Conservation (phyloP, 2,329 filamentous ascomycete genomes). For the Graphium sp. region DNA sequence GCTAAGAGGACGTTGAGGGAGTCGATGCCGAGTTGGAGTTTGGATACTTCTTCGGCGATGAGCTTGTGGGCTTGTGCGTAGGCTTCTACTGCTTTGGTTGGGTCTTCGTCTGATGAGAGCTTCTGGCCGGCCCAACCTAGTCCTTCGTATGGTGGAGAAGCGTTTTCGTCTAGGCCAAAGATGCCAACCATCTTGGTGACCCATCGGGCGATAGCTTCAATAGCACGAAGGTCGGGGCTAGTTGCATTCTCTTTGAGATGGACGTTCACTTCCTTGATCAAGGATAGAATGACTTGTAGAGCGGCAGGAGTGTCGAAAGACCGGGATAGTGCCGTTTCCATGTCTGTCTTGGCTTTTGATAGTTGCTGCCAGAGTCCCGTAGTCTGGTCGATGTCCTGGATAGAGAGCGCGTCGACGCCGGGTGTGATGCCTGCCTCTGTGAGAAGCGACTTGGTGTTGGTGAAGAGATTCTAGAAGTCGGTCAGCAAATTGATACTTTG, state of each 20-base stretch:
- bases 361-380: slow-evolving; percentile 10
- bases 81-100: slow-evolving; percentile 25
- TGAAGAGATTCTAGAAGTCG: slow-evolving; percentile 35
- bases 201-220: slow-evolving; percentile 52
- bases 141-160: slow-evolving; percentile 33
- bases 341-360: slow-evolving; percentile 35
- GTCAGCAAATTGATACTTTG: slow-evolving; percentile 6
- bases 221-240: slow-evolving; percentile 22
- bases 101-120: slow-evolving; percentile 18
- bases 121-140: slow-evolving; percentile 34
- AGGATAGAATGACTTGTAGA: slow-evolving; percentile 60
- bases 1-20: slow-evolving; percentile 23
- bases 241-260: slow-evolving; percentile 29
- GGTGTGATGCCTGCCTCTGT: slow-evolving; percentile 21
- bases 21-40: slow-evolving; percentile 30
- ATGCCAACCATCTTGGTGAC: slow-evolving; percentile 72
- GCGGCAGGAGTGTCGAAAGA: slow-evolving; percentile 76
- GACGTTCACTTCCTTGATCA: slow-evolving; percentile 65
- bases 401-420: slow-evolving; percentile 19
- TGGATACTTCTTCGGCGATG: slow-evolving; percentile 26
- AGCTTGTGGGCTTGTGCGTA: slow-evolving; percentile 26
- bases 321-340: slow-evolving; percentile 49
- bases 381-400: slow-evolving; percentile 15
- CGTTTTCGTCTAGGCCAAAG: slow-evolving; percentile 59
- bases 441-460: slow-evolving; percentile 35